Base-by-base conservation (phyloP, 2,329 filamentous ascomycete genomes). In the Sclerotinia nivalis region DNA sequence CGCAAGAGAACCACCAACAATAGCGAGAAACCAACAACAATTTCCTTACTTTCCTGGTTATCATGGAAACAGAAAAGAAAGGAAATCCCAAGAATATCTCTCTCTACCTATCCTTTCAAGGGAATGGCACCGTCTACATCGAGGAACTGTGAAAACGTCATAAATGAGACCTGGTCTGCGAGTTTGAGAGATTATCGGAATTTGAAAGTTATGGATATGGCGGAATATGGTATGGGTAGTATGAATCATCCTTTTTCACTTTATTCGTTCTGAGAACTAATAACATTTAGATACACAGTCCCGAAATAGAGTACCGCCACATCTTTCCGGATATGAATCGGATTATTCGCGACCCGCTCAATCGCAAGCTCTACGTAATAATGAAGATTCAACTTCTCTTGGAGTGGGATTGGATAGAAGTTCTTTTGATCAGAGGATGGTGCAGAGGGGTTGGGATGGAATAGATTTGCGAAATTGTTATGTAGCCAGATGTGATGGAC, bases 1-100 rank as follows among this genome's bases (percentile, higher is more conserved):
- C 34, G 34, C 1, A 59, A 22, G 5, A 31, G n/a, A 45, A 4
- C 6, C 50, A 55, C 31, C n/a, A 55, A 37, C 0, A 56, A 28
- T 2, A 59, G 2, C 15, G 54, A 49, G 13, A 67, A 59, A 10
- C n/a, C 54, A 28, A 28, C 7, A 4, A 52, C 2, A 22, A 2
- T 25, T 5, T 40, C 22, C 2, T 50, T n/a, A 37, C 12, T 18
- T 5, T 25, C 47, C 10, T 50, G 47, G 31, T 15, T 64, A 40
- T 34, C 61, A 28, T 64, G 61, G 61, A 64, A 34, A 64, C 50
- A 52, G 31, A 52, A 8, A 52, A 25, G 22, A 13, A 52, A 28
- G 34, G 47, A 52, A 4, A n/a, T 64, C 2, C 61, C 47, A 2
- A 37, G 47, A n/a, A 52, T 34, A 28, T 64, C 61, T 28, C 34